Percentiles rank a stretch among this genome's conserved stretches.
Evolutionary conservation across 2,329 filamentous ascomycete species (phyloP).

Genomic region (Colletotrichum sp.): DNA sequence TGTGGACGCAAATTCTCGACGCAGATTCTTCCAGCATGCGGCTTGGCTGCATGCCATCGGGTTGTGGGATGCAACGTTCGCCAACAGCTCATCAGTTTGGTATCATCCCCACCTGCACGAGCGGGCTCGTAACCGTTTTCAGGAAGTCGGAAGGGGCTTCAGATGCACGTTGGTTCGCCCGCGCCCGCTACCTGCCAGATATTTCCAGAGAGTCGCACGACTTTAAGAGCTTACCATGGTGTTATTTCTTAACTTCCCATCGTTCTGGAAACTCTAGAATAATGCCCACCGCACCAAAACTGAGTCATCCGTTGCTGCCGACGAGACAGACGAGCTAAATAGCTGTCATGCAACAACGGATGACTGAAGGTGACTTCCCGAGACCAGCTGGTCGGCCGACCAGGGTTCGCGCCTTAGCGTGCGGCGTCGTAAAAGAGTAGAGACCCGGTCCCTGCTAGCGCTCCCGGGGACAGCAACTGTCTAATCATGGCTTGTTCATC

Average conservation of each 20-base stretch:
- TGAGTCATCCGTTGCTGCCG: background rate
- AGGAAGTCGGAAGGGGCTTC: background rate
- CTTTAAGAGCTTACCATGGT: background rate
- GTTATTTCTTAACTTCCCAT: fast-evolving
- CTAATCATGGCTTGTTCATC: background rate
- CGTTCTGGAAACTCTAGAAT: background rate
- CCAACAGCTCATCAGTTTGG: background rate
- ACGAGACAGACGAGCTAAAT: background rate
- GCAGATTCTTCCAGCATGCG: background rate
- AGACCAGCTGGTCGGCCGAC: background rate
- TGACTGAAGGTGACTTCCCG: background rate
- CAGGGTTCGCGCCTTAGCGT: background rate
- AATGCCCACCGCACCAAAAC: background rate
- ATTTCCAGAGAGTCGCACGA: background rate
- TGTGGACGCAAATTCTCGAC: background rate
- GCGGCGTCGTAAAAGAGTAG: background rate
- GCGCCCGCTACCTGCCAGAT: too few relatives aligned
- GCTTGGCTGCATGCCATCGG: background rate
- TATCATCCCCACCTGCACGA: background rate
- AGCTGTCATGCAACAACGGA: background rate
- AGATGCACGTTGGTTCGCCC: background rate
- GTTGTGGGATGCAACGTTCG: background rate
- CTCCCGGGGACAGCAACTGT: background rate
- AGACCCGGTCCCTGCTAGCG: background rate
- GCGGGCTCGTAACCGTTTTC: background rate